Evolutionary conservation across 2,329 filamentous ascomycete species (phyloP), one percentile per base, ranked within the genome.

Genomic region (Microcyclospora pomicola): DNA sequence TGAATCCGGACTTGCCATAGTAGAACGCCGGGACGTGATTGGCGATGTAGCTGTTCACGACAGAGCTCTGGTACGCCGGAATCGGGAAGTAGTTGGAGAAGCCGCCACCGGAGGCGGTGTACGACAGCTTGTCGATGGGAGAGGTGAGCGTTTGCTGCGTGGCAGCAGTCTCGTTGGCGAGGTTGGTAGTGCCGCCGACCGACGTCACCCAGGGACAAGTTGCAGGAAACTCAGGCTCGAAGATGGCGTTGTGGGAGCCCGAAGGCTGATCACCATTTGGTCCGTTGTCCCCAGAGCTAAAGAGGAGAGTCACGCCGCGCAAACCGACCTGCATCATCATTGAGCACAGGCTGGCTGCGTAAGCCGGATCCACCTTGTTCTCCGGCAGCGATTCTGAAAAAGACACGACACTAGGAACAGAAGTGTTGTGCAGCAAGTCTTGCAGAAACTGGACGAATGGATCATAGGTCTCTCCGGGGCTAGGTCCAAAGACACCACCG

Each of bases 251-350:
- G 49, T 65, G 65, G 34, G 59, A 61, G 37, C 61, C 63, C 24
- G 38, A 34, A 9, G 45, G 40, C n/a, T 34, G 29, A 35, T 37
- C 40, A 6, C 49, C 48, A 35, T 48, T 47, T 9, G 48, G 37
- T 15, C 74, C 75, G 16, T 59, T 59, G 47, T 83, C 76, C 3
- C 80, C 80, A 9, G 69, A 70, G 9, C 72, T 68, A 44, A 75
- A 75, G 13, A 81, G 59, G 6, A 80, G 63, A 0, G 70, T 72
- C 2, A 77, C 69, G 11, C 77, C 78, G 31, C 76, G 71, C 1
- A 73, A 68, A n/a, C 75, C 76, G 29, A 80, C 69, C 47, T 77
- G 68, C 35, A 70, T 73, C 49, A 80, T 76, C 50, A 76, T 62
- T 45, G 71, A 68, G 62, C 77, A 82, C 6, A 80, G 71, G 34